These are phyloP conservation scores for Xylariaceae sp. DNA, from an alignment of 2,329 filamentous ascomycete genomes.

Conservation along the genomic window DNA sequence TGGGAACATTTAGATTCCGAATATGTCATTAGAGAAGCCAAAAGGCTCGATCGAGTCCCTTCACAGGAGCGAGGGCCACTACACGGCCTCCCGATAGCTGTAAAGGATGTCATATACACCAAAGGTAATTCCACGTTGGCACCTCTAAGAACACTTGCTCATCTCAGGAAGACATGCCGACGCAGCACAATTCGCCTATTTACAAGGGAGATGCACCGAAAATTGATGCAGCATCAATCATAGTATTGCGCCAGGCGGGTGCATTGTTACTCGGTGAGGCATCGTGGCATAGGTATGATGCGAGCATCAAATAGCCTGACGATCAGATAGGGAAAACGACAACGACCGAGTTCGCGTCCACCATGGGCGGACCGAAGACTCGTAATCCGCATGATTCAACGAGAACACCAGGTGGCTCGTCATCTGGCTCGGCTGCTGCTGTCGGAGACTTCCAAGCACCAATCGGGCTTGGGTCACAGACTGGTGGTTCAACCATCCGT, in stretches of 20 bases:
- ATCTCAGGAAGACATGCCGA: conserved; percentile 55
- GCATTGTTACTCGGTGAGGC: conserved; percentile 59
- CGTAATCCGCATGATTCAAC: conserved; percentile 69
- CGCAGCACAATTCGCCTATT: conserved; percentile 59
- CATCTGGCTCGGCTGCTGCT: conserved; percentile 69
- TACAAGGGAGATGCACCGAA: conserved; percentile 54
- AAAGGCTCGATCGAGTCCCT: conserved; percentile 54
- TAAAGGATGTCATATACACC: conserved; percentile 63
- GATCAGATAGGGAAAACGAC: conserved; percentile 57
- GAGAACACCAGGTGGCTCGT: conserved; percentile 72
- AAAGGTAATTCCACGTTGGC: conserved; percentile 46
- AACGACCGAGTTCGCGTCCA: conserved; percentile 70
- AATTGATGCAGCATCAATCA: conserved; percentile 60
- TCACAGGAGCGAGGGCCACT: conserved; percentile 54
- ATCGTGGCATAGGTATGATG: not conserved
- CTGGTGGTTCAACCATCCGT: conserved; percentile 67
- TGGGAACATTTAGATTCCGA: conserved; percentile 54
- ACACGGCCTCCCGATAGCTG: conserved; percentile 59
- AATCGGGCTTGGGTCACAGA: conserved; percentile 69
- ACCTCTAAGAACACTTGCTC: not conserved
- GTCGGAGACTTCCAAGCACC: conserved; percentile 70
- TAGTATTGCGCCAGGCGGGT: conserved; percentile 59
- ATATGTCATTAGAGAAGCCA: conserved; percentile 55
- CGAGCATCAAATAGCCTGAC: not conserved
- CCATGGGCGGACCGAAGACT: conserved; percentile 58